A percentile compares a stretch with the other conserved stretches of the same genome.
phyloP scores from a whole-genome alignment of 1,284 basidiomycete species.

The Sanghuangporus sanghuang region DNA sequence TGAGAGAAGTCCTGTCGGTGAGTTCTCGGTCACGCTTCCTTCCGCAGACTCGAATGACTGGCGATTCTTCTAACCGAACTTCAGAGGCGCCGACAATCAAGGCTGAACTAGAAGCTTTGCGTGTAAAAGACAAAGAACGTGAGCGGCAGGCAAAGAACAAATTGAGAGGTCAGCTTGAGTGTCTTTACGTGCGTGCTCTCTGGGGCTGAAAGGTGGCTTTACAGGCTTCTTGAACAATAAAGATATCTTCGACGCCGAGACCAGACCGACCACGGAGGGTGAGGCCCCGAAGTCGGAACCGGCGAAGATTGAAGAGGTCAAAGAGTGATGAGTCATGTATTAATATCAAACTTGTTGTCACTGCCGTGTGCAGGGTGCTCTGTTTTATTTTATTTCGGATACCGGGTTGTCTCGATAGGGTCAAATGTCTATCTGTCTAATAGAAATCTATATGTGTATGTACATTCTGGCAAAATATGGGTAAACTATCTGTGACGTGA shows the following conservation, averaged over 20 bases:
- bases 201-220: background rate
- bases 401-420: background rate
- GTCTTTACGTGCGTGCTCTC: background rate
- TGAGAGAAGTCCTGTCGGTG: slow-evolving; percentile 56
- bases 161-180: slow-evolving; percentile 53
- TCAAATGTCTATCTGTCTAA: background rate
- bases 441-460: background rate
- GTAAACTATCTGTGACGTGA: background rate
- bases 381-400: background rate
- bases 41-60: background rate
- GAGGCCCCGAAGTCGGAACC: background rate
- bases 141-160: slow-evolving; percentile 64
- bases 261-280: background rate
- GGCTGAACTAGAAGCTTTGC: slow-evolving; percentile 55
- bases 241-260: slow-evolving; percentile 8
- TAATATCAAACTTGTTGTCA: background rate
- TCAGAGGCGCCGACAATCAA: slow-evolving; percentile 54
- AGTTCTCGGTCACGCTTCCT: background rate
- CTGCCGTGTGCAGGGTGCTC: background rate
- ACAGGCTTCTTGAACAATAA: slow-evolving; percentile 15
- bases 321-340: background rate
- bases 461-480: no score
- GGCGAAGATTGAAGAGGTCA: slow-evolving; percentile 12
- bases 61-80: background rate
- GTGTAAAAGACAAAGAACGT: slow-evolving; percentile 55